phyloP scores from a whole-genome alignment of 768 basidiomycete genomes.

The Filobasidium wieringae region DNA sequence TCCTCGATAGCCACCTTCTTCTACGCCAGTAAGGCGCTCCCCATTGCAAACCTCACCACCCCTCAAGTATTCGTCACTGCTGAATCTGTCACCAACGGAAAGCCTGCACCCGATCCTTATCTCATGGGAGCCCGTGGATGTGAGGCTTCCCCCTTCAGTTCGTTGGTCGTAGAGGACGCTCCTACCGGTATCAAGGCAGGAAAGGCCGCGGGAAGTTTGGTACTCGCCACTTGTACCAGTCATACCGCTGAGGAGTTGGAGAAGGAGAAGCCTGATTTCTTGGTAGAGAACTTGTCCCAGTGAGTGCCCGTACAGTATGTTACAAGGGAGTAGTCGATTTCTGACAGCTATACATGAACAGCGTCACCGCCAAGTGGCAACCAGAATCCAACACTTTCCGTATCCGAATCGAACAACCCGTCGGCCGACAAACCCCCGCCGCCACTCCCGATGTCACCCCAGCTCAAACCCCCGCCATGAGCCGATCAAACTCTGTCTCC shows the following conservation, averaged over 20 bases:
- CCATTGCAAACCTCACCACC: constrained; percentile 52
- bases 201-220: constrained; percentile 57
- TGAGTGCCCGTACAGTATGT: not conserved
- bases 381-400: constrained; percentile 27
- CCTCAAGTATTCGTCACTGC: constrained; percentile 56
- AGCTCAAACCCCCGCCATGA: constrained; percentile 34
- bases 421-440: constrained; percentile 27
- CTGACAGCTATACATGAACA: not conserved
- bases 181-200: constrained; percentile 70
- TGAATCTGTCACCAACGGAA: constrained; percentile 63
- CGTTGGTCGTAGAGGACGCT: constrained; percentile 79
- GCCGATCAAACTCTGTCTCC: constrained; percentile 31
- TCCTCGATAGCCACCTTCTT: constrained; percentile 70
- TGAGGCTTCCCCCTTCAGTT: constrained; percentile 50
- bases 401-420: constrained; percentile 36
- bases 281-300: constrained; percentile 38
- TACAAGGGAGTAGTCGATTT: not conserved
- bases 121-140: constrained; percentile 60
- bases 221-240: constrained; percentile 73
- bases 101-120: constrained; percentile 75
- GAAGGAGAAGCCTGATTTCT: constrained; percentile 39
- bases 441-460: constrained; percentile 37
- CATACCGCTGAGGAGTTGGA: constrained; percentile 51
- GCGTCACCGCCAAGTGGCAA: constrained; percentile 34
- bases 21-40: constrained; percentile 61